Percentiles rank a stretch among this genome's conserved stretches.
These are phyloP conservation scores for Erodium trifolium DNA, from an alignment of 441 rosid genomes.

Conservation along the genomic window DNA sequence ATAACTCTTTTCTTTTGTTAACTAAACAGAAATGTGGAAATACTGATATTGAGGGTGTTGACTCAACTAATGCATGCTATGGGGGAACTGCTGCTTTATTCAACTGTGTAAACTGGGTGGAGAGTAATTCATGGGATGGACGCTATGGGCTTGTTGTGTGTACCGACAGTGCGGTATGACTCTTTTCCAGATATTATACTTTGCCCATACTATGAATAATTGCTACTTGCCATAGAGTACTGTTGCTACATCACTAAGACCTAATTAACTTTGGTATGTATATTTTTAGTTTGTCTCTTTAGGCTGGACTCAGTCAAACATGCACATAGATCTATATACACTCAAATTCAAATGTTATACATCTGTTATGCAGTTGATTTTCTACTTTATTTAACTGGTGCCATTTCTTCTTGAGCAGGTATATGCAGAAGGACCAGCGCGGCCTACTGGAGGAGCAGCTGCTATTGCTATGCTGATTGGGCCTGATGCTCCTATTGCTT, in stretches of 20 bases:
- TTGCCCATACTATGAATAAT: background rate
- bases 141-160: constrained; percentile 92
- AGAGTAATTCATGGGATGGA: constrained; percentile 97
- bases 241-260: background rate
- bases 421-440: constrained; percentile 98
- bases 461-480: constrained; percentile 89
- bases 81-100: constrained; percentile 98
- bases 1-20: constrained; percentile 17
- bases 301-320: background rate
- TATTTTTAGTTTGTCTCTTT: background rate
- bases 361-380: background rate
- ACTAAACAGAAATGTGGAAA: constrained; percentile 75
- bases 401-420: constrained; percentile 46
- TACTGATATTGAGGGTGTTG: constrained; percentile 96
- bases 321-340: background rate
- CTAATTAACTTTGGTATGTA: background rate
- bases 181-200: constrained; percentile 1
- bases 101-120: constrained; percentile 98
- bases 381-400: background rate
- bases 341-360: background rate
- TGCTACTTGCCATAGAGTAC: background rate
- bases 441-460: constrained; percentile 99
- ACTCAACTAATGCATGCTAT: constrained; percentile 94
- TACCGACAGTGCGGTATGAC: constrained; percentile 92
- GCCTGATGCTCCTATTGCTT: constrained; percentile 85